Evolutionary conservation across 2,329 filamentous ascomycete genomes (phyloP).

Genomic region (Hymenotorrendiella dingleyae): DNA sequence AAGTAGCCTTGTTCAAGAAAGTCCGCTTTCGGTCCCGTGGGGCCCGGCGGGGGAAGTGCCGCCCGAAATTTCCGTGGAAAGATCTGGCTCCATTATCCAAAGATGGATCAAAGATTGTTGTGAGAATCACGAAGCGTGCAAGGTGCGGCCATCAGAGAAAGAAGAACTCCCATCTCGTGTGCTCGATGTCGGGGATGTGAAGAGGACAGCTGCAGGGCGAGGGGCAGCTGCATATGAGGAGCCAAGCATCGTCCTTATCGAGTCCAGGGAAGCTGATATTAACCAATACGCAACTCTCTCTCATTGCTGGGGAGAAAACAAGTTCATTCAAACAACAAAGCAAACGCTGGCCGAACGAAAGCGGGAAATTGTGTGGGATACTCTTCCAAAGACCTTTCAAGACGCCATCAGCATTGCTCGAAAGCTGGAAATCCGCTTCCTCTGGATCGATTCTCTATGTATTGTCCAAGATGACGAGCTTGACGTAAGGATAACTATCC

Average conservation of each 20-base stretch:
- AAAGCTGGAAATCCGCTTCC: background rate
- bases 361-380: background rate
- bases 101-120: background rate
- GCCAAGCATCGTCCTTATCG: too few species aligned
- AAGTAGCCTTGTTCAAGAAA: too few species aligned
- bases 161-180: background rate
- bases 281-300: background rate
- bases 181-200: background rate
- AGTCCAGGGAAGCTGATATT: background rate
- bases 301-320: background rate
- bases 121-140: background rate
- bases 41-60: background rate
- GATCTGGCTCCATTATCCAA: background rate
- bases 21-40: background rate
- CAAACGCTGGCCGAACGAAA: background rate
- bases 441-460: background rate
- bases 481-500: background rate
- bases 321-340: background rate
- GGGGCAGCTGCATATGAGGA: too few species aligned
- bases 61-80: background rate
- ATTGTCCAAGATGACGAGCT: background rate
- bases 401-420: background rate
- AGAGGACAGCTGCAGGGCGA: background rate
- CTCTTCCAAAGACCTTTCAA: background rate
- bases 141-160: background rate